Conservation (phyloP, 1,284 basidiomycete species). For the Marasmius sp. region DNA sequence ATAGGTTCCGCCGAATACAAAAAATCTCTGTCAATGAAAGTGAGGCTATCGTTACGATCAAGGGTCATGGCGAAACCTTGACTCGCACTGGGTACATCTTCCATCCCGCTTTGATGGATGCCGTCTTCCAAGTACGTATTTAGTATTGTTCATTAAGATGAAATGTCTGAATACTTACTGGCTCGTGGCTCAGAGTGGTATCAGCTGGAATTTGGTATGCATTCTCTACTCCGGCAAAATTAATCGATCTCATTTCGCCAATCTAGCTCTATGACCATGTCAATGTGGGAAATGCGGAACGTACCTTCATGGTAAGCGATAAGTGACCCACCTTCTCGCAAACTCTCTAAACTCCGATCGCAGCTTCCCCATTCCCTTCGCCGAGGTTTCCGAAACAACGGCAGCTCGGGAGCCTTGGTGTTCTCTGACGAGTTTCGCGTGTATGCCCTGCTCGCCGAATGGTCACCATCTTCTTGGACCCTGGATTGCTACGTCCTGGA, state of each 20-base stretch:
- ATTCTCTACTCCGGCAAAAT: background rate
- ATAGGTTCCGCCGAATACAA: slow-evolving; percentile 1
- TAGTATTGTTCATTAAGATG: background rate
- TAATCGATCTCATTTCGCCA: background rate
- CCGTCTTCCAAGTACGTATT: background rate
- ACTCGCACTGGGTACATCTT: slow-evolving; percentile 1
- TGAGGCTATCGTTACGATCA: background rate
- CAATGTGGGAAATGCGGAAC: background rate
- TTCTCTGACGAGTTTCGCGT: slow-evolving; percentile 17
- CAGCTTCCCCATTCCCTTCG: slow-evolving; percentile 18
- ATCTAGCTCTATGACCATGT: background rate
- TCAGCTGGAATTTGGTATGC: slow-evolving; percentile 1
- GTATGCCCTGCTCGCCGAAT: slow-evolving; percentile 14
- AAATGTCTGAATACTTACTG: background rate
- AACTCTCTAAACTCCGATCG: background rate
- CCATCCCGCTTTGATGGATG: slow-evolving; percentile 5
- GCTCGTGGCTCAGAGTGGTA: background rate
- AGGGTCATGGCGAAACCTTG: slow-evolving; percentile 1
- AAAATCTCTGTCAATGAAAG: background rate
- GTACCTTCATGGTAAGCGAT: background rate
- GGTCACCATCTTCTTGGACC: slow-evolving; percentile 12
- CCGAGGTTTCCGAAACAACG: slow-evolving; percentile 19
- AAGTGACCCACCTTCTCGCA: background rate
- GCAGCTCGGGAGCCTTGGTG: slow-evolving; percentile 13
- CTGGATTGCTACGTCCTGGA: slow-evolving; percentile 14